These are phyloP conservation scores for Mortierella sp. DNA, from an alignment of 371 early-diverging fungal genomes.

Conservation along the genomic window DNA sequence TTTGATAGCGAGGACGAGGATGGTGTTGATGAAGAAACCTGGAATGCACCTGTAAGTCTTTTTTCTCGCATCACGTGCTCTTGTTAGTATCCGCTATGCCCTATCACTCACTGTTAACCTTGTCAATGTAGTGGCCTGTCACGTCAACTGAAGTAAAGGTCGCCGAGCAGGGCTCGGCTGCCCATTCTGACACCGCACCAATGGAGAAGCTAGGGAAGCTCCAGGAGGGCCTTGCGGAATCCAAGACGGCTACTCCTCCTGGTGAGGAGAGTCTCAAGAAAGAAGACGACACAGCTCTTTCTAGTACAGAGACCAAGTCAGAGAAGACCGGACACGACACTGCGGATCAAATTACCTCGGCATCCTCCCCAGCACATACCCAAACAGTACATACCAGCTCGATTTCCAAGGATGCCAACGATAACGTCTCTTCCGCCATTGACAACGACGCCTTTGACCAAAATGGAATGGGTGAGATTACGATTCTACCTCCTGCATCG, in stretches of 20 bases:
- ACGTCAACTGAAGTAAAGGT: not conserved
- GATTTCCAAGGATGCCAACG: not conserved
- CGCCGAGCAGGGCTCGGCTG: not conserved
- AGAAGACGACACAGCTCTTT: not conserved
- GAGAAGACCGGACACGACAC: not conserved
- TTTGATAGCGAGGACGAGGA: slow-evolving; percentile 51
- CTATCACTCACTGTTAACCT: too few relatives aligned
- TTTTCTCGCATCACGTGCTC: not conserved
- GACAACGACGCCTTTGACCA: not conserved
- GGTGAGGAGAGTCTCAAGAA: not conserved
- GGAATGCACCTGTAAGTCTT: slow-evolving; percentile 35
- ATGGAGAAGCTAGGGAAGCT: not conserved
- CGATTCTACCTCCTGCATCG: too few relatives aligned
- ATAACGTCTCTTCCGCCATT: not conserved
- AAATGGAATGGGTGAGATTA: not conserved
- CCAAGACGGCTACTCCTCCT: not conserved
- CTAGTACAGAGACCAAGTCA: not conserved
- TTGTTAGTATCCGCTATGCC: not conserved
- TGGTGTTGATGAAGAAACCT: slow-evolving; percentile 48
- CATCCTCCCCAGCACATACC: not conserved
- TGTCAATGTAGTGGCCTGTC: slow-evolving; percentile 25
- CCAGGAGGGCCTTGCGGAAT: not conserved
- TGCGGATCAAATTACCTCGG: not conserved
- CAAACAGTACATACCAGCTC: not conserved
- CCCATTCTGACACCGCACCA: slow-evolving; percentile 1